phyloP scores from a whole-genome alignment of 805 yeast genomes.

The Starmerella floris region DNA sequence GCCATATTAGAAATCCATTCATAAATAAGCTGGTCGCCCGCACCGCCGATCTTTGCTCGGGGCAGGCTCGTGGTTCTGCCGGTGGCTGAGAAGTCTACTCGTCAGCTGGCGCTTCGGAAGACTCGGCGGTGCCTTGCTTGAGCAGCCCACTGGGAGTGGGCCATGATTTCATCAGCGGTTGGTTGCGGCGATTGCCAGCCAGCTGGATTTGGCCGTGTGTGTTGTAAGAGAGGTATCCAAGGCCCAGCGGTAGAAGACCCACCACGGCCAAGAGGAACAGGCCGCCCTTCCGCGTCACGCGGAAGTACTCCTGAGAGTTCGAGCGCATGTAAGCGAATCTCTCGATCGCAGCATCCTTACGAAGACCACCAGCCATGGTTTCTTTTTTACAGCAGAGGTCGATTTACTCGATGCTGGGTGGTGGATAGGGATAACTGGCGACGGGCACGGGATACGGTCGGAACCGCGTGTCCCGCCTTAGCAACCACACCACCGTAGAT shows the following conservation, averaged over 20 bases:
- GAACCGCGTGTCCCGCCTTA: not conserved
- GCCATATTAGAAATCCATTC: no score
- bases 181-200: conserved; percentile 21
- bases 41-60: no score
- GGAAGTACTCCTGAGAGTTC: conserved; percentile 23
- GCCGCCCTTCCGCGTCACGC: conserved; percentile 23
- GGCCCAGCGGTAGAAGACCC: conserved; percentile 26
- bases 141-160: conserved; percentile 13
- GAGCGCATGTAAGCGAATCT: conserved; percentile 27
- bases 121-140: conserved; percentile 8
- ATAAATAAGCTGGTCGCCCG: no score
- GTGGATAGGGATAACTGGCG: not conserved
- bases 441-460: not conserved
- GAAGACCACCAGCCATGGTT: conserved; percentile 24
- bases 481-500: not conserved
- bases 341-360: conserved; percentile 28
- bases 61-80: no score
- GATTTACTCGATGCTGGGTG: not conserved
- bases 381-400: not conserved
- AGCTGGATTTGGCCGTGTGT: conserved; percentile 25
- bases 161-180: conserved; percentile 20
- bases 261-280: conserved; percentile 24
- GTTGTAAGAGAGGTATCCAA: conserved; percentile 27
- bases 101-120: no score
- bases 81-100: no score